Evolutionary conservation across 2,329 filamentous ascomycete species (phyloP).

Genomic region (Curvularia verruculosa): DNA sequence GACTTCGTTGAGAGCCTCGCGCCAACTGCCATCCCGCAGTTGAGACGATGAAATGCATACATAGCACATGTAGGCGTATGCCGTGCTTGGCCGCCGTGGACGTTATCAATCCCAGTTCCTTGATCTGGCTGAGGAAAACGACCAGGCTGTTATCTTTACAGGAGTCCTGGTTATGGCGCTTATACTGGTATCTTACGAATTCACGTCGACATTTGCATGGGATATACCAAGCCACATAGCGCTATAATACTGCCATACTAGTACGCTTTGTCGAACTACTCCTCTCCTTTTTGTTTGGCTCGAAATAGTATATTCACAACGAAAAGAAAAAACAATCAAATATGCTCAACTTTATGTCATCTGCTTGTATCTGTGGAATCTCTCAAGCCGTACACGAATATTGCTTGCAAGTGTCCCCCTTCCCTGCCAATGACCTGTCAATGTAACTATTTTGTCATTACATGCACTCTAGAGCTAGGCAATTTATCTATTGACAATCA

Average conservation of each 20-base stretch:
- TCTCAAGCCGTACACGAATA: neutral
- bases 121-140: neutral
- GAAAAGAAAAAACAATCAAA: conserved; percentile 15
- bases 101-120: neutral
- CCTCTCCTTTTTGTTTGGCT: conserved; percentile 15
- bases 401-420: neutral
- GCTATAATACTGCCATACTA: conserved; percentile 22
- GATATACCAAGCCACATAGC: conserved; percentile 24
- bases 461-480: neutral
- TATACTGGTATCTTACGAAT: conserved; percentile 11
- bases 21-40: neutral
- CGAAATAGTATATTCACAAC: conserved; percentile 9
- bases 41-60: neutral
- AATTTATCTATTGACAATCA: neutral
- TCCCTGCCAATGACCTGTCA: neutral
- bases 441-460: neutral
- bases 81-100: neutral
- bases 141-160: conserved; percentile 1
- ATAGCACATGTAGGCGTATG: neutral
- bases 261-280: conserved; percentile 23
- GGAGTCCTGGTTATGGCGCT: conserved; percentile 11
- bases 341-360: neutral
- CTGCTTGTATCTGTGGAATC: neutral
- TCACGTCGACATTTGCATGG: conserved; percentile 12
- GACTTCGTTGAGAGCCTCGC: conserved; percentile 30